Conservation (phyloP, 768 basidiomycete genomes). For the Rhodocollybia butyracea region DNA sequence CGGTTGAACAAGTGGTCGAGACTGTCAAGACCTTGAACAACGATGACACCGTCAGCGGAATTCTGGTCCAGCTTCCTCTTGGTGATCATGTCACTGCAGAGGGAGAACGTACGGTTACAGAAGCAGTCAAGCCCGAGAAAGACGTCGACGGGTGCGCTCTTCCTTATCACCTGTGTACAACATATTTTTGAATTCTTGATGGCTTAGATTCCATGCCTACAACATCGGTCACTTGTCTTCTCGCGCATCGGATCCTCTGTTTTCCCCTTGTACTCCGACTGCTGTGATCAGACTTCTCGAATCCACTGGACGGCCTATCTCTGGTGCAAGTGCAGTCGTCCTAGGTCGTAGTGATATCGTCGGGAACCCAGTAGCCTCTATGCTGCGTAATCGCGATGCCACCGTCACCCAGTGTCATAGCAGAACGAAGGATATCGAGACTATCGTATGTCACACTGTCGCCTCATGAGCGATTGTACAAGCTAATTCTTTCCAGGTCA, state of each 20-base stretch:
- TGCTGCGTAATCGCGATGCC: conserved; percentile 87
- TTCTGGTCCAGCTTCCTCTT: conserved; percentile 94
- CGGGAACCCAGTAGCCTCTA: conserved; percentile 89
- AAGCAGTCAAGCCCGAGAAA: conserved; percentile 89
- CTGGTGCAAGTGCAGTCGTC: conserved; percentile 84
- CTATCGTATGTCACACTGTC: conserved; percentile 52
- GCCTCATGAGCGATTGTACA: conserved; percentile 1
- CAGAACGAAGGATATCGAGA: conserved; percentile 75
- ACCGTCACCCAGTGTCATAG: conserved; percentile 99
- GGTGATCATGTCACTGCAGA: conserved; percentile 77
- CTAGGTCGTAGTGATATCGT: conserved; percentile 98
- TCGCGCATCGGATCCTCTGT: conserved; percentile 84
- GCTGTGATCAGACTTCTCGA: conserved; percentile 91
- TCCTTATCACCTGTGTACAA: background rate
- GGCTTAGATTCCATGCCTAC: conserved; percentile 88
- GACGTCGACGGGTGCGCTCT: conserved; percentile 88
- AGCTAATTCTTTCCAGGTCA: conserved; percentile 48
- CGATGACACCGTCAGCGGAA: conserved; percentile 79
- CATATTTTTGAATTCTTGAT: background rate
- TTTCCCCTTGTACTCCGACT: conserved; percentile 93
- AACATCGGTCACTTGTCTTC: conserved; percentile 96
- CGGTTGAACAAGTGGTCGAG: conserved; percentile 72
- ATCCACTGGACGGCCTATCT: conserved; percentile 71
- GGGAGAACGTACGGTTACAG: conserved; percentile 89
- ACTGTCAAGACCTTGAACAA: conserved; percentile 80